Evolutionary conservation across 345 rosid species (phyloP).

Genomic region (Firmiana major): DNA sequence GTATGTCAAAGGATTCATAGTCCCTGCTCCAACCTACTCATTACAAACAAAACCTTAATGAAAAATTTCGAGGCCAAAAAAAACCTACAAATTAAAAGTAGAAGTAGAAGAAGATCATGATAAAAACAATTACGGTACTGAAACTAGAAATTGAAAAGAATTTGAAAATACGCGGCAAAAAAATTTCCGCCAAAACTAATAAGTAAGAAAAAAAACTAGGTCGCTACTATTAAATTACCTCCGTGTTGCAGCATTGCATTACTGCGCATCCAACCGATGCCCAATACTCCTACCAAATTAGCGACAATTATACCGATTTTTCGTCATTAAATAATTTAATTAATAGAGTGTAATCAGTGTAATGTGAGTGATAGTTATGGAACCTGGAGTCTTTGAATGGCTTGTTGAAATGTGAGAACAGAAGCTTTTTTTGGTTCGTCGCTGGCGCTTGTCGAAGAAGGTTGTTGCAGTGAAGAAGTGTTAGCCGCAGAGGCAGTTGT

Average conservation of each 20-base stretch:
- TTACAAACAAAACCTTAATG: constrained; percentile 10
- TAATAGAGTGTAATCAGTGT: neutral
- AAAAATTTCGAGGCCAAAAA: neutral
- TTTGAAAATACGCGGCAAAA: neutral
- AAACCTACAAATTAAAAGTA: neutral
- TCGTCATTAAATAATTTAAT: neutral
- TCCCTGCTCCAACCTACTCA: constrained; percentile 91
- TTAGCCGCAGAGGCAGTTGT: constrained; percentile 31
- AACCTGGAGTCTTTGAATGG: constrained; percentile 92
- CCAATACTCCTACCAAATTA: constrained; percentile 76
- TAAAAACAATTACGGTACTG: neutral
- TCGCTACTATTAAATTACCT: constrained; percentile 34
- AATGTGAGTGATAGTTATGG: neutral
- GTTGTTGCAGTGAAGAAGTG: constrained; percentile 39
- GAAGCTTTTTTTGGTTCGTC: constrained; percentile 25
- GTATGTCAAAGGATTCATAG: constrained; percentile 94
- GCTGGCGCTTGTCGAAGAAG: constrained; percentile 29
- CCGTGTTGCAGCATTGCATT: constrained; percentile 98
- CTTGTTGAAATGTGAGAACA: constrained; percentile 80
- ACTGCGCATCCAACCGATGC: constrained; percentile 95
- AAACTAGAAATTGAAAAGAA: too few species aligned
- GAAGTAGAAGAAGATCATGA: neutral
- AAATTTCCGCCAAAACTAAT: neutral
- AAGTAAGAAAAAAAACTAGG: neutral
- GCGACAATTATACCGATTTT: neutral